Evolutionary conservation across 495 filamentous ascomycete species (phyloP), one percentile per base, ranked within the genome.

Genomic region (Annulohypoxylon moriforme): DNA sequence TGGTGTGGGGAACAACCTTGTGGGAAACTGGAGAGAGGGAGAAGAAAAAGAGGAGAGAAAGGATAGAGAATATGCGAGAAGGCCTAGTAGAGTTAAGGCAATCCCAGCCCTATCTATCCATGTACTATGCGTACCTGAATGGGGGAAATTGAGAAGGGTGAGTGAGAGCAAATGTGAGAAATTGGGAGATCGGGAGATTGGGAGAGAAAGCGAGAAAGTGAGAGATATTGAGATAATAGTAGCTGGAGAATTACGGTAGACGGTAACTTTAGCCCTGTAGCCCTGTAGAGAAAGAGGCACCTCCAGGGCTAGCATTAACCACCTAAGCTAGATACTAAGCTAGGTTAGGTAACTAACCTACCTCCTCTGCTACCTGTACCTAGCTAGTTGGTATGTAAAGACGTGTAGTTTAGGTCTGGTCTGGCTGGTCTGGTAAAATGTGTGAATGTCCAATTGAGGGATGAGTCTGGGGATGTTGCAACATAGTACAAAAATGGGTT

Each of bases 391-490:
- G 33, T n/a, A n/a, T n/a, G 42, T 22, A 22, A 24, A 46, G 25
- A 10, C 18, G 29, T 56, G 57, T 46, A 25, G 57, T 56, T 6
- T 61, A 46, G 57, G 38, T 31, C 36, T 59, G 56, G 20, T 20
- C 20, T 31, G 50, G 50, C 2, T 38, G 20, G 10, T 20, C 25
- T 34, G 56, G 34, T 59, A 59, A 18, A 52, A 25, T 14, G 22
- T 16, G 29, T 63, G 29, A 42, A 33, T 62, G 66, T 20, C 67
- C 67, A 69, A 69, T 59, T 69, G 38, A 58, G 50, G 42, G 42
- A 63, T 63, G 20, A 68, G 40, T 63, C 67, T 69, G 67, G 67
- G 67, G 67, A 63, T 69, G 52, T 69, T 63, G 67, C 62, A 69
- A 60, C 40, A 44, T 18, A 44, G 40, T 44, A 44, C n/a, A 18